These are phyloP conservation scores for Diversispora epigaea DNA, from an alignment of 192 early-diverging fungal species.

Conservation along the genomic window DNA sequence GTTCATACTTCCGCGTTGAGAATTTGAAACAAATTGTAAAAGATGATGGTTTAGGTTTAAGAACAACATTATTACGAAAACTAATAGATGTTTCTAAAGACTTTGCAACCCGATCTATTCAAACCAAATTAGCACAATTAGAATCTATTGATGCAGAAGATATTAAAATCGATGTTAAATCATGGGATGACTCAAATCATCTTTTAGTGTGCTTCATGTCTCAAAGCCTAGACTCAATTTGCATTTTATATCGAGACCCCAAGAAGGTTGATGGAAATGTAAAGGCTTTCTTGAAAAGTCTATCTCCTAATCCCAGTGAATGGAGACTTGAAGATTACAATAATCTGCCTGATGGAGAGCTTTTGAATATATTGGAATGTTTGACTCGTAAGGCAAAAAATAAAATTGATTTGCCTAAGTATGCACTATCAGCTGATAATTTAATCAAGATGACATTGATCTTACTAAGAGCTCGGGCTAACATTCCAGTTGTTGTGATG, in stretches of 20 bases:
- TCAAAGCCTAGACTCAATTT: conserved; percentile 32
- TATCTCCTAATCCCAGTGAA: not conserved
- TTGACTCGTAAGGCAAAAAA: conserved; percentile 13
- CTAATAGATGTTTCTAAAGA: conserved; percentile 25
- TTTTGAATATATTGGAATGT: conserved; percentile 16
- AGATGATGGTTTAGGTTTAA: conserved; percentile 2
- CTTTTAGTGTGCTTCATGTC: conserved; percentile 33
- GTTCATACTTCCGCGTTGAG: conserved; percentile 29
- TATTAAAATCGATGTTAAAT: too few species aligned
- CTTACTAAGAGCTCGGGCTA: conserved; percentile 18
- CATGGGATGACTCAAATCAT: conserved; percentile 34
- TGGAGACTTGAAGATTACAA: conserved; percentile 26
- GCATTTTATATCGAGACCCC: conserved; percentile 28
- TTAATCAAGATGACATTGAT: conserved; percentile 29
- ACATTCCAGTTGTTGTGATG: conserved; percentile 22
- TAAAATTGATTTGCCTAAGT: not conserved
- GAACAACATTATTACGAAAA: conserved; percentile 23
- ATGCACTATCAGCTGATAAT: conserved; percentile 27
- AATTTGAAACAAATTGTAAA: conserved; percentile 18
- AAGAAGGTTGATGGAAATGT: conserved; percentile 20
- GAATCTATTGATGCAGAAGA: not conserved
- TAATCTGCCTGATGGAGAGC: not conserved
- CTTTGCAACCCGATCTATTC: conserved; percentile 30
- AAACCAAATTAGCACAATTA: conserved; percentile 7
- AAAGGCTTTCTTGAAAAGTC: conserved; percentile 26